Evolutionary conservation across 2,329 filamentous ascomycete genomes (phyloP), one percentile per base, ranked within the genome.

Genomic region (Sporothrix globosa): DNA sequence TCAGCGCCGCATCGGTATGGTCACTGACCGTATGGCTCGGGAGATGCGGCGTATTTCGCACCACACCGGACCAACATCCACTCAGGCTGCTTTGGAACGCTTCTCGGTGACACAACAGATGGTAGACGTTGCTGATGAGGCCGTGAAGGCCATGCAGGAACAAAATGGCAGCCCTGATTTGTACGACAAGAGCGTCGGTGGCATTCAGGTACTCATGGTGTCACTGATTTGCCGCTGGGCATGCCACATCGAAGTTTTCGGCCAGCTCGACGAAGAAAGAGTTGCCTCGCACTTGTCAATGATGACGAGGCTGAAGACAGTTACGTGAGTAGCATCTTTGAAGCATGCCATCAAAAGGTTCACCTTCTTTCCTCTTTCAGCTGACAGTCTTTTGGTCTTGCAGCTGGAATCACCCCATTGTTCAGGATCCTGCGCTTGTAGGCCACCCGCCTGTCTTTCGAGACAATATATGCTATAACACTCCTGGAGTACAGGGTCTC

Each of bases 231-330:
- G 39, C 11, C 17, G 58, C 11, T 69, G 58, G 58, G 50, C 46
- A 4, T 30, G 44, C 7, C 58, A 69, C 21, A 34, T 69, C 17
- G 48, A 60, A 27, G 58, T 69, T 10, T 19, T 65, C 48, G 61
- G 21, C 91, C 46, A 71, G 46, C 67, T 67, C 17, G 56, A 69
- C 39, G 70, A 71, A 17, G 17, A n/a, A 34, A 44, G n/a, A 10
- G 61, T 56, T 10, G 44, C 41, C 9, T n/a, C 41, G 6, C 53
- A 56, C 14, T 27, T 70, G 13, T 7, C 53, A 4, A 27, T 27
- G 41, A 66, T 70, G 60, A 21, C 60, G 11, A 30, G 14, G 3
- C 24, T 71, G 44, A 30, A 53, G 6, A 53, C 68, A 6, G 34
- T 50, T 2, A 53, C 34, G 68, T 69, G 7, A 63, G 67, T 52